Base-by-base conservation (phyloP, 2,329 filamentous ascomycete species). In the Cladophialophora carrionii region DNA sequence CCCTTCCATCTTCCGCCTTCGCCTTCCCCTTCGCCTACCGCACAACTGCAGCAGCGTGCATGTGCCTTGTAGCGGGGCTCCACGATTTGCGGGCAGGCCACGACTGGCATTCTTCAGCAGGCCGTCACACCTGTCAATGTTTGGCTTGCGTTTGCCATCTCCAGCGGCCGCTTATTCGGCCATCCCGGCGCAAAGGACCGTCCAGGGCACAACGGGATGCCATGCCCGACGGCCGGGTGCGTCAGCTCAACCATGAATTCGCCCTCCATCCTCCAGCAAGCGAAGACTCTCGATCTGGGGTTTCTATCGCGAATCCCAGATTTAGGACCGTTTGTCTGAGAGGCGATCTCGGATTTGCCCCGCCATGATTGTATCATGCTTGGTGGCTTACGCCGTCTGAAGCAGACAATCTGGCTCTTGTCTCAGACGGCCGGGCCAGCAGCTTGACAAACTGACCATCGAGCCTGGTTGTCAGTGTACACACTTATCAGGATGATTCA, bases 91-190 rank as follows among this genome's bases (percentile, higher is more conserved):
- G 57, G 57, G 22, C 49, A 60, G 56, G 37, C 32, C 20, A 24
- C n/a, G n/a, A 6, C 22, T 62, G 55, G 41, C 53, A 57, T 58
- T 61, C 61, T 63, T 67, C 65, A 54, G 51, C 61, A 62, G 46
- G 48, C 57, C 10, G 54, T 62, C 62, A 62, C 57, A 63, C 62
- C 32, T 67, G 62, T 67, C 62, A 26, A 51, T 34, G 43, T 32
- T 56, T 57, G n/a, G 20, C 20, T 26, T 17, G 24, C 57, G 49
- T 64, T 59, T 59, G 53, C 57, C 37, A 52, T 32, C 60, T 24
- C 53, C 14, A 20, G 14, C 43, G 34, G 17, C 37, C 37, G 46
- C 41, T 37, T 20, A 49, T 41, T n/a, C 41, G 41, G 22, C 49
- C 41, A 46, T 43, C 22, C 41, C 48, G 53, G 63, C 54, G 53